These are phyloP conservation scores for Podila clonocystis DNA, from an alignment of 192 early-diverging fungal genomes.

Conservation along the genomic window DNA sequence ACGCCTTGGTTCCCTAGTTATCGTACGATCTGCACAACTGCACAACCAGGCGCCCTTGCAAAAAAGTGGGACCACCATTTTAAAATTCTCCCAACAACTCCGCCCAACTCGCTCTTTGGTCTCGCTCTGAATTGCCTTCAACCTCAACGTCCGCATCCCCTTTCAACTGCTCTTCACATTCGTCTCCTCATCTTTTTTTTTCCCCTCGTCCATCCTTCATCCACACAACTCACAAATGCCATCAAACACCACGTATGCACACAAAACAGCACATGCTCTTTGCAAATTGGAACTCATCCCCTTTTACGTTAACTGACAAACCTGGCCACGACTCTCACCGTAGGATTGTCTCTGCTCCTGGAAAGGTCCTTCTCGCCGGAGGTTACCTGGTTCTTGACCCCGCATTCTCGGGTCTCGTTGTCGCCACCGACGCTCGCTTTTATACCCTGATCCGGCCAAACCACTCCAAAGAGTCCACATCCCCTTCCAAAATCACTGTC, in stretches of 20 bases:
- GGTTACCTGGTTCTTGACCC: constrained; percentile 96
- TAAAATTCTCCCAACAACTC: not conserved
- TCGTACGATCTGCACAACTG: not conserved
- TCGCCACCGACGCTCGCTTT: constrained; percentile 88
- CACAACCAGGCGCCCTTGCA: not conserved
- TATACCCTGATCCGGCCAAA: constrained; percentile 69
- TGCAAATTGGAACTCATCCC: too few species aligned
- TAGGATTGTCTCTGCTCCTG: constrained; percentile 87
- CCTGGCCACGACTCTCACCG: not conserved
- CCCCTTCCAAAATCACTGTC: constrained; percentile 61
- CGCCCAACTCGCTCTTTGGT: not conserved
- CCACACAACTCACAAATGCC: not conserved
- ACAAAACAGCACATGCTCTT: too few species aligned
- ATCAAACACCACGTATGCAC: constrained; percentile 36
- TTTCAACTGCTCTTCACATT: not conserved
- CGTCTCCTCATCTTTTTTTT: not conserved
- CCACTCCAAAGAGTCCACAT: not conserved
- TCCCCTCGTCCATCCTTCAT: not conserved
- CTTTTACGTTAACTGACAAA: too few species aligned
- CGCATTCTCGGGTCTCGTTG: constrained; percentile 80
- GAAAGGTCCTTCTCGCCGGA: constrained; percentile 93
- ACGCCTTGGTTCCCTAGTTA: not conserved
- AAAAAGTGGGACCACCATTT: not conserved
- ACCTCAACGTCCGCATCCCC: too few species aligned
- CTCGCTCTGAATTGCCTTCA: not conserved